Conservation (phyloP, 371 early-diverging fungal genomes). For the Mucor indicus region DNA sequence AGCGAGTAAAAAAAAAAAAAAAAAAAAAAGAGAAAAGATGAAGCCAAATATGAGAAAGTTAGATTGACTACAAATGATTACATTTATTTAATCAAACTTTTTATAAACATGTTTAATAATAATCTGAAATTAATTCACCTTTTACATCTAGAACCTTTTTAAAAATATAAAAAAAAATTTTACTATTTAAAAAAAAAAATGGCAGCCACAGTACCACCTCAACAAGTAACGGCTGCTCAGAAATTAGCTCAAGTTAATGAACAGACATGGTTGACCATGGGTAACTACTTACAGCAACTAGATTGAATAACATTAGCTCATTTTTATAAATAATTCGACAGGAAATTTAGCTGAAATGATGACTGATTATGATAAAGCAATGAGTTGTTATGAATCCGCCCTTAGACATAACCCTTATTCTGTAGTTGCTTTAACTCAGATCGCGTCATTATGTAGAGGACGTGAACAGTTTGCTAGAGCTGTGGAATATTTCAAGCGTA, state of each 20-base stretch:
- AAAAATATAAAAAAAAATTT: too few relatives aligned
- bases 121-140: too few relatives aligned
- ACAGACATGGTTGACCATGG: conserved; percentile 72
- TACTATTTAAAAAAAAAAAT: conserved; percentile 14
- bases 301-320: not conserved
- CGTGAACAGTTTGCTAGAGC: conserved; percentile 63
- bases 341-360: conserved; percentile 69
- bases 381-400: conserved; percentile 81
- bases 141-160: too few relatives aligned
- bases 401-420: conserved; percentile 89
- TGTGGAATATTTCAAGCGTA: conserved; percentile 3
- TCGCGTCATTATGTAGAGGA: conserved; percentile 68
- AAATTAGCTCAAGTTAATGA: conserved; percentile 65
- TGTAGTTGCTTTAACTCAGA: conserved; percentile 67
- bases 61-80: too few relatives aligned
- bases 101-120: too few relatives aligned
- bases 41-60: too few relatives aligned
- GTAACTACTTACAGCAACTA: conserved; percentile 25
- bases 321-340: too few relatives aligned
- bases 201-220: conserved; percentile 28
- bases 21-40: not conserved
- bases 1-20: not conserved
- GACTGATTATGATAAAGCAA: conserved; percentile 77
- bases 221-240: conserved; percentile 49
- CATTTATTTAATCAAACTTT: too few relatives aligned